A percentile compares a stretch with the other conserved stretches of the same genome.
These are phyloP conservation scores for Cladophialophora psammophila DNA, from an alignment of 2,329 filamentous ascomycete species.

Conservation along the genomic window DNA sequence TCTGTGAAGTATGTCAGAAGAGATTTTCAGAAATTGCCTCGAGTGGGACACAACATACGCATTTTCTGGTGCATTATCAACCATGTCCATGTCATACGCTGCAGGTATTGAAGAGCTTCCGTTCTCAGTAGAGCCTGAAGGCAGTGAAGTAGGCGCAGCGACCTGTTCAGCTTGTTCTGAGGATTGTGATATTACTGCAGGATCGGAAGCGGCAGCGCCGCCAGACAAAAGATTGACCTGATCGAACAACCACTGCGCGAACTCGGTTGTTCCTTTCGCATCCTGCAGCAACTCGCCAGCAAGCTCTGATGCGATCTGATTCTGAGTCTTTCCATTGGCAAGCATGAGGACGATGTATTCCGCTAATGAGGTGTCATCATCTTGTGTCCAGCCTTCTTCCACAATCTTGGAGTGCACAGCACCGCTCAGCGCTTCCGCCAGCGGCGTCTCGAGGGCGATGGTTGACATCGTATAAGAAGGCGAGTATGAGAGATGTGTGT, in stretches of 20 bases:
- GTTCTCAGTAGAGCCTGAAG: constrained; percentile 49
- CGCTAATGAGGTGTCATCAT: constrained; percentile 80
- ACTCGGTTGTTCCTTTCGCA: constrained; percentile 81
- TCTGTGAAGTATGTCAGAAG: constrained; percentile 56
- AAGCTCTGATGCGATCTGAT: constrained; percentile 87
- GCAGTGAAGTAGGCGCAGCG: constrained; percentile 47
- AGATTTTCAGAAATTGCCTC: background rate
- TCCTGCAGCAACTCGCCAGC: constrained; percentile 88
- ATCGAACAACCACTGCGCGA: constrained; percentile 92
- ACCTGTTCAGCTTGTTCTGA: constrained; percentile 70
- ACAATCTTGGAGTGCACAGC: constrained; percentile 89
- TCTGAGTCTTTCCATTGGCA: constrained; percentile 89
- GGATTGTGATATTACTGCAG: constrained; percentile 46
- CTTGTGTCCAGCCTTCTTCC: constrained; percentile 90
- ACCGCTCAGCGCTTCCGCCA: constrained; percentile 82
- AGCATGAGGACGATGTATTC: constrained; percentile 99
- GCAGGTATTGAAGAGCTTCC: constrained; percentile 59
- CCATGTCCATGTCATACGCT: constrained; percentile 38
- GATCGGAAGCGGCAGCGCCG: constrained; percentile 23
- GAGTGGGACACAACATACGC: constrained; percentile 34
- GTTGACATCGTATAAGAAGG: constrained; percentile 34
- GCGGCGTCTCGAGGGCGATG: constrained; percentile 72
- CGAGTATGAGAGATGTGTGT: background rate
- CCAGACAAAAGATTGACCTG: constrained; percentile 64
- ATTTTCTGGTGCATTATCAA: constrained; percentile 40